phyloP scores from a whole-genome alignment of 441 rosid genomes.

The Capsella rubella region DNA sequence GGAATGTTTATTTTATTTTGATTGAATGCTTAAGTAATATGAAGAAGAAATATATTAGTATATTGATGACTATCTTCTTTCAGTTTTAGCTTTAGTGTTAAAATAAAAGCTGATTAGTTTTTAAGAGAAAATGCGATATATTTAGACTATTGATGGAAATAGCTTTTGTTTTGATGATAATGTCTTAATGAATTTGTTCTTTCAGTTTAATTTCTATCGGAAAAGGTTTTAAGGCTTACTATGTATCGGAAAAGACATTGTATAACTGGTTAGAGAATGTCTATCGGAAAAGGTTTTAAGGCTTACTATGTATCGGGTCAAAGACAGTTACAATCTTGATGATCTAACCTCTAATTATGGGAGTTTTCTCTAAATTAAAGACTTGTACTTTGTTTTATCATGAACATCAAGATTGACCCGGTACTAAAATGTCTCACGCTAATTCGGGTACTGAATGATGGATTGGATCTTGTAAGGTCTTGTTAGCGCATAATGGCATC shows the following conservation, averaged over 20 bases:
- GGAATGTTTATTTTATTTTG: conserved; percentile 1
- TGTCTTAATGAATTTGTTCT: neutral
- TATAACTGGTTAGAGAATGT: neutral
- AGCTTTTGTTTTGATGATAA: neutral
- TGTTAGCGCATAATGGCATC: neutral
- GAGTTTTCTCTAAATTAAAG: neutral
- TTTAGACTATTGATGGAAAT: neutral
- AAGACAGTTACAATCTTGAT: neutral
- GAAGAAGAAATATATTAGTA: neutral
- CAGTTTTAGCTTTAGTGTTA: neutral
- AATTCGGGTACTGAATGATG: neutral
- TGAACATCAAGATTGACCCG: neutral
- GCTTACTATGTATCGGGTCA: neutral
- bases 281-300: neutral
- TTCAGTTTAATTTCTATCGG: neutral
- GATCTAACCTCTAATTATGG: too few relatives aligned
- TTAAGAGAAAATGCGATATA: neutral
- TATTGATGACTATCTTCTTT: neutral
- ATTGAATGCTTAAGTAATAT: conserved; percentile 15
- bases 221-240: neutral
- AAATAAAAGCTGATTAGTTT: conserved; percentile 4
- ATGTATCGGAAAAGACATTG: neutral
- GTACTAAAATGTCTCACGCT: neutral
- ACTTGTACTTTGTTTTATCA: neutral
- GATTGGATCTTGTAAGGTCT: neutral